phyloP scores from a whole-genome alignment of 2,329 filamentous ascomycete genomes.

The Capronia americana region DNA sequence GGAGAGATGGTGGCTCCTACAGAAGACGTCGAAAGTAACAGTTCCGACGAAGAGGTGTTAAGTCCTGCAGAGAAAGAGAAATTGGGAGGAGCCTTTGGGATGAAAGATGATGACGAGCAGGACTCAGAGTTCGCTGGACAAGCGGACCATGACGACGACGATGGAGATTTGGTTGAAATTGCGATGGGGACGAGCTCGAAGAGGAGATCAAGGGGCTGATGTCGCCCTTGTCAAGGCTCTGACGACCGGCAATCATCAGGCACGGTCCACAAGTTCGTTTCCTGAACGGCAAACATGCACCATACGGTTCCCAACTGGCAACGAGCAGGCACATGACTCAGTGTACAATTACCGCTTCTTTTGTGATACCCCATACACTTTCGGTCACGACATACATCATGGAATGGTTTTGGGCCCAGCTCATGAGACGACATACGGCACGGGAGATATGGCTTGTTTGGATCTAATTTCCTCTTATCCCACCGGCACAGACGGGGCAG shows the following conservation, averaged over 20 bases:
- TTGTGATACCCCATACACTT: constrained; percentile 27
- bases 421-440: constrained; percentile 1
- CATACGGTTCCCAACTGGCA: constrained; percentile 5
- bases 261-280: background rate
- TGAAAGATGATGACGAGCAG: constrained; percentile 36
- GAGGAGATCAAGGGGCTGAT: constrained; percentile 37
- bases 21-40: constrained; percentile 38
- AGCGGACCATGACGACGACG: constrained; percentile 38
- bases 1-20: constrained; percentile 55
- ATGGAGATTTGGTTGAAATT: constrained; percentile 51
- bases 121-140: constrained; percentile 40
- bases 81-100: constrained; percentile 31
- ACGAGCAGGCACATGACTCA: constrained; percentile 10
- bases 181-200: constrained; percentile 48
- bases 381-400: constrained; percentile 19
- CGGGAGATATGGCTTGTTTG: background rate
- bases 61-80: constrained; percentile 36
- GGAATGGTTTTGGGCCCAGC: constrained; percentile 9
- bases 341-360: constrained; percentile 30
- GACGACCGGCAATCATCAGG: background rate
- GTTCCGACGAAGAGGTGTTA: constrained; percentile 40
- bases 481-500: background rate
- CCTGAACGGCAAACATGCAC: background rate
- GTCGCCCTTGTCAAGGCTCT: background rate
- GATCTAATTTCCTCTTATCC: background rate